A percentile compares a stretch with the other conserved stretches of the same genome.
Evolutionary conservation across 2,329 filamentous ascomycete genomes (phyloP).

Genomic region (Penicillium sp.): DNA sequence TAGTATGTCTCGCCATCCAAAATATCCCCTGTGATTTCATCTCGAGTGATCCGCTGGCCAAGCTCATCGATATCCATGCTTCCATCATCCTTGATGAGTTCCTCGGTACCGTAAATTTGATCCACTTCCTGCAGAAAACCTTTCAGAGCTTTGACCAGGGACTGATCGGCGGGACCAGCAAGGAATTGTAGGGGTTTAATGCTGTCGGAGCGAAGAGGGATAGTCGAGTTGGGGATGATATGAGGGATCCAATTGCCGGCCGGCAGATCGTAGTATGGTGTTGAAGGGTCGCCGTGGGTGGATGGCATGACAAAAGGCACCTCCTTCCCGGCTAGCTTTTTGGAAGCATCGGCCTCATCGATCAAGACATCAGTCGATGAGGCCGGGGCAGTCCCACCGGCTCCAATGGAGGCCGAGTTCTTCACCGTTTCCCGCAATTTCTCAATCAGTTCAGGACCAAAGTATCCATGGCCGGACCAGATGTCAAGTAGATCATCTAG

Average conservation of each 20-base stretch:
- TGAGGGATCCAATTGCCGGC: slow-evolving; percentile 81
- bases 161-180: slow-evolving; percentile 70
- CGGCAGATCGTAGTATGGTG: slow-evolving; percentile 81
- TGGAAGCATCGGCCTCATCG: slow-evolving; percentile 42
- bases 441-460: slow-evolving; percentile 59
- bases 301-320: slow-evolving; percentile 74
- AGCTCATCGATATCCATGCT: slow-evolving; percentile 74
- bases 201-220: slow-evolving; percentile 72
- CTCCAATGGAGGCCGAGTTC: slow-evolving; percentile 47
- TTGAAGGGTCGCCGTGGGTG: slow-evolving; percentile 74
- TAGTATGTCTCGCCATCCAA: slow-evolving; percentile 78
- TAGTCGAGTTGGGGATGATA: slow-evolving; percentile 75
- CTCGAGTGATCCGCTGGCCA: slow-evolving; percentile 70
- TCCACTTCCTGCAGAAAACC: slow-evolving; percentile 72
- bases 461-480: slow-evolving; percentile 73
- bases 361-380: slow-evolving; percentile 36
- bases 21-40: slow-evolving; percentile 70
- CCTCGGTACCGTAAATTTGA: slow-evolving; percentile 66
- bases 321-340: slow-evolving; percentile 55
- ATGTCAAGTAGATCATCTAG: slow-evolving; percentile 68
- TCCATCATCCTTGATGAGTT: slow-evolving; percentile 55
- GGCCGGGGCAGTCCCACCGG: slow-evolving; percentile 39
- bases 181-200: slow-evolving; percentile 75
- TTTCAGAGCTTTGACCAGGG: slow-evolving; percentile 72
- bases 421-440: slow-evolving; percentile 66